Percentiles rank a stretch among this genome's conserved stretches.
Conservation (phyloP, 2,329 filamentous ascomycete genomes). For the Nannizzia gypsea region DNA sequence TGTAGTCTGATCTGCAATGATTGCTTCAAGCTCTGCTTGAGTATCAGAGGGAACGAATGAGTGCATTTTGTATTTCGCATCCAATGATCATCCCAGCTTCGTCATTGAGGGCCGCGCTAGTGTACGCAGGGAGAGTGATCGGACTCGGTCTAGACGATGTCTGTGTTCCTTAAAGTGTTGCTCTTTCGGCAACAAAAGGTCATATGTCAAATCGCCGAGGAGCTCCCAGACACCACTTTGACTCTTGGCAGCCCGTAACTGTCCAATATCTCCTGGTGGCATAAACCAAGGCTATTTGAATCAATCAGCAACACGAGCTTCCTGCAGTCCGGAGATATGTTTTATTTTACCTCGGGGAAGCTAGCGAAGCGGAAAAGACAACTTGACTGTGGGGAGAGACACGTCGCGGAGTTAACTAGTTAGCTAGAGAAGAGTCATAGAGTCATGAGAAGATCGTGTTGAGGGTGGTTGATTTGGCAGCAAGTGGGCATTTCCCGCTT, state of each 20-base stretch:
- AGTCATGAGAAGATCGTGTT: not conserved
- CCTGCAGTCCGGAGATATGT: not conserved
- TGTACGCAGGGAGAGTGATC: not conserved
- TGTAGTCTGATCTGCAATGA: not conserved
- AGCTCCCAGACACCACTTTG: not conserved
- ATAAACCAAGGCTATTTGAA: not conserved
- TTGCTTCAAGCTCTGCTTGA: too few species aligned
- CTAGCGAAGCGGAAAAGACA: not conserved
- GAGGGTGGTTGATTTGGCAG: not conserved
- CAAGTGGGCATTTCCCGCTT: not conserved
- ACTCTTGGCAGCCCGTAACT: not conserved
- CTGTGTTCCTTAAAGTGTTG: not conserved
- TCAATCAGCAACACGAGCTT: not conserved
- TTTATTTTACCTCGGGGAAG: not conserved
- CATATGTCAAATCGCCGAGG: not conserved
- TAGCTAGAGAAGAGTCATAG: not conserved
- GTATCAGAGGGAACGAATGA: not conserved
- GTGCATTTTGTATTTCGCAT: not conserved
- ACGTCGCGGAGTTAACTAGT: not conserved
- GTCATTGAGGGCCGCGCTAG: not conserved
- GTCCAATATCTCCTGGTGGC: not conserved
- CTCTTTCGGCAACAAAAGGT: not conserved
- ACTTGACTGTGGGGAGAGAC: not conserved
- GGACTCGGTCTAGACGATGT: not conserved
- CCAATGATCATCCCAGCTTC: not conserved